phyloP scores from a whole-genome alignment of 176 grass and related monocot genomes.

The Sorghum bicolor region Sorghum_bicolor_NCBIv3 NC_012873.2:9703001-9703500 shows the following conservation, averaged over 20 bases:
- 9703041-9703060: not conserved
- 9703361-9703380: constrained; percentile 24
- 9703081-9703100: not conserved
- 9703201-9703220: no score
- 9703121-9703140: not conserved
- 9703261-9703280: constrained; percentile 13
- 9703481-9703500: constrained; percentile 43
- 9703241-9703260: constrained; percentile 18
- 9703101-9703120: constrained; percentile 9
- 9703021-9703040: not conserved
- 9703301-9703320: constrained; percentile 10
- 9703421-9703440: constrained; percentile 23
- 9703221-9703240: not conserved
- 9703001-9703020: not conserved
- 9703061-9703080: not conserved
- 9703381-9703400: constrained; percentile 14
- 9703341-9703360: constrained; percentile 33
- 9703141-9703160: constrained; percentile 14
- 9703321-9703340: not conserved
- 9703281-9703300: not conserved
- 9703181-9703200: no score
- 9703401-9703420: constrained; percentile 29
- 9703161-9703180: constrained; percentile 27
- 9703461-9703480: constrained; percentile 52
- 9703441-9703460: constrained; percentile 31